Conservation (phyloP, 768 basidiomycete genomes). For the Neoboletus brunneissimus region DNA sequence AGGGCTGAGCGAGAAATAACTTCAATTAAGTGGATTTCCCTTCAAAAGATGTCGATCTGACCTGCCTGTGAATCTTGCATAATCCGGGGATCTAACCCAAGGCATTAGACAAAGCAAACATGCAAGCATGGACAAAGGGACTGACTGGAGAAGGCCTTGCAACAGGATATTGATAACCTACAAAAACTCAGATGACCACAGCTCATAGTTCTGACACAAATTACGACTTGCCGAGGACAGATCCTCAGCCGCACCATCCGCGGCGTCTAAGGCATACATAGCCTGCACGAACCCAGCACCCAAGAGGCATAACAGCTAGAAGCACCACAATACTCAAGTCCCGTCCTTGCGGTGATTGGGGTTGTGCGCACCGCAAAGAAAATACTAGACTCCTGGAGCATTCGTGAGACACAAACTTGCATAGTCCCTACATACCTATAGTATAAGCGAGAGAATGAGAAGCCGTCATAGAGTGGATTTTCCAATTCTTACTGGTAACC, state of each 20-base stretch:
- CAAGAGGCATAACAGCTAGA: conserved; percentile 75
- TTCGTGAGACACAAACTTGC: conserved; percentile 90
- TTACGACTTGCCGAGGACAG: conserved; percentile 42
- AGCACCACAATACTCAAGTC: neutral
- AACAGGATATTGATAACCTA: conserved; percentile 71
- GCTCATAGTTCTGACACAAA: neutral
- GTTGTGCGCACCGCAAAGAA: conserved; percentile 72
- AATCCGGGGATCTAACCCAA: conserved; percentile 59
- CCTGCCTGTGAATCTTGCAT: conserved; percentile 53
- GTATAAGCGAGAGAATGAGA: neutral
- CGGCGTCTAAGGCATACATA: conserved; percentile 86
- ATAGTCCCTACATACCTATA: conserved; percentile 82
- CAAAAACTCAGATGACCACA: neutral
- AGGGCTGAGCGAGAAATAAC: conserved; percentile 34
- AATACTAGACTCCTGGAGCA: conserved; percentile 90
- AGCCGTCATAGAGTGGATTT: neutral
- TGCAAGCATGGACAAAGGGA: neutral
- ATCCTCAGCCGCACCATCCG: conserved; percentile 71
- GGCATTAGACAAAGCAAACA: neutral
- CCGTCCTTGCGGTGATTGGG: neutral
- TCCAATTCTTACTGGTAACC: conserved; percentile 60
- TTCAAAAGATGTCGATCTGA: conserved; percentile 18
- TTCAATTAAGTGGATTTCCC: neutral
- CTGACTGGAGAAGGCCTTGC: conserved; percentile 77
- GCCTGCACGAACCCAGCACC: conserved; percentile 84